Base-by-base conservation (phyloP, 1,284 basidiomycete genomes). In the Ganoderma lucidum region DNA sequence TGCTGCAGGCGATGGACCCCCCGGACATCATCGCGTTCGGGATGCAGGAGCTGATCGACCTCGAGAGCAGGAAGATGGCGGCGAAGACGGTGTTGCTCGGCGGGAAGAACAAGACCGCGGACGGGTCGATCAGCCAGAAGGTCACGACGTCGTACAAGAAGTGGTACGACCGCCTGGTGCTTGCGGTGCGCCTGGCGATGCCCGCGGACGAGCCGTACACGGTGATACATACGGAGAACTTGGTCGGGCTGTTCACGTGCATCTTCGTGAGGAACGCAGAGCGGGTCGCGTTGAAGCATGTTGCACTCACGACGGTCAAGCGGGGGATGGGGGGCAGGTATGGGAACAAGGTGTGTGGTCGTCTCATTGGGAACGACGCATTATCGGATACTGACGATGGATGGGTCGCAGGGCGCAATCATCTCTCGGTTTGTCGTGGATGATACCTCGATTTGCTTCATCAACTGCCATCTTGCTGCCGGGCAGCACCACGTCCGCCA, bases 391-490 rank as follows among this genome's bases (percentile, higher is more conserved):
- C n/a, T n/a, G n/a, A n/a, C n/a, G n/a, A n/a, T n/a, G n/a, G n/a
- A n/a, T n/a, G n/a, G n/a, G n/a, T n/a, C n/a, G n/a, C n/a, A n/a
- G 92, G 97, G 97, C 17, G 96, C 93, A 0, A 96, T 99, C 69
- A 88, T 98, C 19, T 87, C 95, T 2, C 89, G 97, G n/a, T 88
- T 98, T 70, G 89, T 96, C 10, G 84, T 99, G 45, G 95, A 96
- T 73, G 96, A 99, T 81, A 93, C 95, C 1, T 96, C 95, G 0
- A 81, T 99, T 35, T 98, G 96, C 78, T 93, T 98, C 77, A 90
- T 98, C 83, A 99, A 99, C 81, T 96, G 95, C 74, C 97, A 99
- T 84, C 86, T 99, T 63, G 97, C 97, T 5, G 97, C 97, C 2
- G 97, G 97, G 1, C 96, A 98, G 78, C 87, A 88, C 71, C 91